These are phyloP conservation scores for Sugiyamaella sp. DNA, from an alignment of 1,139 yeast species.

Conservation along the genomic window DNA sequence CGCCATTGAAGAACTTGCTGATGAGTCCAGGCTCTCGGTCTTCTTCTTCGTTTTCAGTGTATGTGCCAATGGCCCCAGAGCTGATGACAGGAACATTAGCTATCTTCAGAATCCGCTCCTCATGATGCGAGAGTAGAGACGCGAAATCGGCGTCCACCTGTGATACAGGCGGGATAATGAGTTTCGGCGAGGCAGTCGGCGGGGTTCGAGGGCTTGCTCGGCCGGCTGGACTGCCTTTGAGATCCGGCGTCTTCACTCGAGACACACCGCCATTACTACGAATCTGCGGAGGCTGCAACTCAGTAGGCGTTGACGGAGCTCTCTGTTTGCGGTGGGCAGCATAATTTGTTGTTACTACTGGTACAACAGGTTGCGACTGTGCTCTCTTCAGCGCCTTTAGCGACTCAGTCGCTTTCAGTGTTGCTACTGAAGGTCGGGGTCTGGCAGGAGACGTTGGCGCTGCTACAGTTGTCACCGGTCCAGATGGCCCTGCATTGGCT, in stretches of 20 bases:
- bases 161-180: constrained; percentile 58
- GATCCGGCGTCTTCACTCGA: constrained; percentile 9
- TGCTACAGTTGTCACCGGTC: constrained; percentile 2
- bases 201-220: neutral
- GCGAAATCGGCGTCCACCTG: constrained; percentile 73
- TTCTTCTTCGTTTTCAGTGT: constrained; percentile 32
- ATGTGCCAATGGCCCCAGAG: constrained; percentile 12
- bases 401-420: constrained; percentile 12
- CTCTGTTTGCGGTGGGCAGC: constrained; percentile 3
- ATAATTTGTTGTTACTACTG: constrained; percentile 9
- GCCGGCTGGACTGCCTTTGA: constrained; percentile 1
- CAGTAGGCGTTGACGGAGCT: constrained; percentile 5
- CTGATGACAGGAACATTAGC: constrained; percentile 50
- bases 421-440: constrained; percentile 12
- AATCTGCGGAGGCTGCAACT: constrained; percentile 5
- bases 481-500: constrained; percentile 12
- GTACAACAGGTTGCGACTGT: constrained; percentile 16
- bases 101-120: constrained; percentile 70
- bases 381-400: constrained; percentile 14
- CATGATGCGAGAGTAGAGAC: constrained; percentile 56
- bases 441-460: constrained; percentile 13
- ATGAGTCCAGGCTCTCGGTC: constrained; percentile 36
- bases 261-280: constrained; percentile 1
- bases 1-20: constrained; percentile 38
- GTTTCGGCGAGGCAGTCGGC: constrained; percentile 7